Evolutionary conservation across 805 yeast species (phyloP).

Genomic region (Lachancea quebecensis): DNA sequence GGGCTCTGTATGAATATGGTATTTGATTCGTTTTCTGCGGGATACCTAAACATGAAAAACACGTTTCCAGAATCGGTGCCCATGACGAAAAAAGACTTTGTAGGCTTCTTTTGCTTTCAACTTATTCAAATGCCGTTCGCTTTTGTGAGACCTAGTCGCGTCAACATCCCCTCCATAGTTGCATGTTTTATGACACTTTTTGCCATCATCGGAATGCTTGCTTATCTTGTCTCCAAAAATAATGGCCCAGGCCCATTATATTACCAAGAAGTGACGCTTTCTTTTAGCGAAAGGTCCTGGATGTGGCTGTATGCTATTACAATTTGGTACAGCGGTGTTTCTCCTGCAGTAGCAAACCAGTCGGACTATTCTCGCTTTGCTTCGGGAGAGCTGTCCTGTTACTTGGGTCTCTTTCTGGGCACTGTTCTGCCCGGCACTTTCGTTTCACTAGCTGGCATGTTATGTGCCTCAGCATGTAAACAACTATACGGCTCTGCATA

Average conservation of each 20-base stretch:
- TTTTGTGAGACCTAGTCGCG: conserved; percentile 29
- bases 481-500: conserved; percentile 32
- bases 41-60: conserved; percentile 21
- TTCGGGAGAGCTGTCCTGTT: conserved; percentile 20
- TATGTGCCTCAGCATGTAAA: conserved; percentile 33
- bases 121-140: conserved; percentile 26
- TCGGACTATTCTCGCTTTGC: conserved; percentile 39
- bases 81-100: conserved; percentile 34
- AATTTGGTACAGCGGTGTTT: conserved; percentile 36
- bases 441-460: conserved; percentile 36
- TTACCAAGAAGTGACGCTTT: conserved; percentile 20
- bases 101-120: conserved; percentile 37
- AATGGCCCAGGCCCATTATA: conserved; percentile 32
- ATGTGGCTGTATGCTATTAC: conserved; percentile 36
- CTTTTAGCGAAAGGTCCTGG: conserved; percentile 32
- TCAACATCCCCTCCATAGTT: conserved; percentile 22
- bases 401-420: conserved; percentile 30
- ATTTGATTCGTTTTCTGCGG: conserved; percentile 22
- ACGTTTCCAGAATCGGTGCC: conserved; percentile 27
- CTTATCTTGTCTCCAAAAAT: conserved; percentile 24
- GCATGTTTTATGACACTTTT: conserved; percentile 24
- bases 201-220: conserved; percentile 29
- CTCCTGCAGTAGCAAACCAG: conserved; percentile 36
- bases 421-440: conserved; percentile 34
- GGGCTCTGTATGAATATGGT: conserved; percentile 33